A percentile compares a stretch with the other conserved stretches of the same genome.
Conservation (phyloP, 768 basidiomycete genomes). For the Mycena galopus region DNA sequence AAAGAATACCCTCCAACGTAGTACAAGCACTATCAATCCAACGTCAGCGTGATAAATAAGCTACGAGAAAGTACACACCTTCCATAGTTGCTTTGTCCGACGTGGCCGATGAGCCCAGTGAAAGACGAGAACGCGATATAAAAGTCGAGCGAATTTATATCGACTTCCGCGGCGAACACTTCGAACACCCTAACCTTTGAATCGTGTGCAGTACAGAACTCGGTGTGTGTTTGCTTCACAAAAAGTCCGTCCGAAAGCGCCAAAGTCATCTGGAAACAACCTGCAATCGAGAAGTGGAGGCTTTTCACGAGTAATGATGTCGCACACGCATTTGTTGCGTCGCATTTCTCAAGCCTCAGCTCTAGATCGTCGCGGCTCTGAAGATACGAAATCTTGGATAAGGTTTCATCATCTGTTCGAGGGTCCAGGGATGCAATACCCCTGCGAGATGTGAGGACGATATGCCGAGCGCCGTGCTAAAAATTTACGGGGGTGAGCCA, state of each 20-base stretch:
- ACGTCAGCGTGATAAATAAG: background rate
- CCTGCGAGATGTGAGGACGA: constrained; percentile 14
- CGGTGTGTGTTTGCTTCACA: background rate
- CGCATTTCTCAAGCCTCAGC: background rate
- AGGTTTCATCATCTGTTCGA: background rate
- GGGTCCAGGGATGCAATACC: constrained; percentile 2
- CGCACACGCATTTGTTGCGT: background rate
- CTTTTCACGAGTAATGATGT: background rate
- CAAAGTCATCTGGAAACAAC: constrained; percentile 14
- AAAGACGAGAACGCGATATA: constrained; percentile 12
- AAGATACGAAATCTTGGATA: background rate
- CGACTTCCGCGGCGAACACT: background rate
- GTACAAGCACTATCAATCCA: constrained; percentile 12
- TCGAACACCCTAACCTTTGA: constrained; percentile 10
- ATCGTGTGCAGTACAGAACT: background rate
- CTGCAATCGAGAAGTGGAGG: background rate
- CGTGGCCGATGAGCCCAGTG: constrained; percentile 2
- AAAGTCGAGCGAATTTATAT: constrained; percentile 15
- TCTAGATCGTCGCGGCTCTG: background rate
- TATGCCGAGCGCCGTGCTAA: constrained; percentile 13
- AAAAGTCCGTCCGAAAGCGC: constrained; percentile 8
- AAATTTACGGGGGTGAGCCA: no score
- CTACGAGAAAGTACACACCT: background rate
- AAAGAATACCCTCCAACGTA: background rate
- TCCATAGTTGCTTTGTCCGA: constrained; percentile 10